phyloP scores from a whole-genome alignment of 345 rosid genomes.

The Syzygium aromaticum region DNA sequence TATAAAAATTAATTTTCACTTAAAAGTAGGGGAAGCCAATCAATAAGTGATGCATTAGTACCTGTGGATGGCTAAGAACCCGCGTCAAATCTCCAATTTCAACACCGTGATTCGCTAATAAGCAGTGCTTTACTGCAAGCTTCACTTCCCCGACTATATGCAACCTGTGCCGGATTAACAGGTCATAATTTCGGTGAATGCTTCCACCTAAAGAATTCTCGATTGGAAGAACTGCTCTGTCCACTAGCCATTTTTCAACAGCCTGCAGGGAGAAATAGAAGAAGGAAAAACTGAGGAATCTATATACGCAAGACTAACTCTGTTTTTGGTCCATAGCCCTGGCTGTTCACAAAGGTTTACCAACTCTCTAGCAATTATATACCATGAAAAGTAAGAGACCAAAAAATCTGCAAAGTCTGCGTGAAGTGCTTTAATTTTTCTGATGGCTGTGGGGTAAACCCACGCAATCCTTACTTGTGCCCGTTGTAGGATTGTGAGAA shows the following conservation, averaged over 20 bases:
- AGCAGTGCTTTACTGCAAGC: slow-evolving; percentile 84
- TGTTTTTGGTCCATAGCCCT: not conserved
- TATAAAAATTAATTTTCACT: not conserved
- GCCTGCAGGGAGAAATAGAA: slow-evolving; percentile 31
- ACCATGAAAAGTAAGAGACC: not conserved
- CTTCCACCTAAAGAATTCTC: slow-evolving; percentile 99
- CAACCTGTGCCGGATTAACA: slow-evolving; percentile 79
- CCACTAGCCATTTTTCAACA: slow-evolving; percentile 88
- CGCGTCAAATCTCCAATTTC: slow-evolving; percentile 65
- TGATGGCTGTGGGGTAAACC: not conserved
- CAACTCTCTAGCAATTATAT: not conserved
- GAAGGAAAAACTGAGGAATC: not conserved
- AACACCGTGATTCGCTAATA: slow-evolving; percentile 85
- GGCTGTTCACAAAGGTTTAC: not conserved
- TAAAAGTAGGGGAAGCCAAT: not conserved
- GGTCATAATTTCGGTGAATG: slow-evolving; percentile 95
- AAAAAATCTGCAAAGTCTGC: not conserved
- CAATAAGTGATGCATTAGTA: slow-evolving; percentile 5
- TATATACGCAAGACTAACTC: not conserved
- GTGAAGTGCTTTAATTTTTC: not conserved
- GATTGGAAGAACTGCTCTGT: slow-evolving; percentile 89
- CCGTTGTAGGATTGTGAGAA: not conserved
- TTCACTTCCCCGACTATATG: slow-evolving; percentile 98
- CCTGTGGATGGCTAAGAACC: slow-evolving; percentile 99
- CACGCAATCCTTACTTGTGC: not conserved